Percentiles rank a stretch among this genome's conserved stretches.
Evolutionary conservation across 208 protist species (phyloP).

Genomic region (Leishmania tropica): DNA sequence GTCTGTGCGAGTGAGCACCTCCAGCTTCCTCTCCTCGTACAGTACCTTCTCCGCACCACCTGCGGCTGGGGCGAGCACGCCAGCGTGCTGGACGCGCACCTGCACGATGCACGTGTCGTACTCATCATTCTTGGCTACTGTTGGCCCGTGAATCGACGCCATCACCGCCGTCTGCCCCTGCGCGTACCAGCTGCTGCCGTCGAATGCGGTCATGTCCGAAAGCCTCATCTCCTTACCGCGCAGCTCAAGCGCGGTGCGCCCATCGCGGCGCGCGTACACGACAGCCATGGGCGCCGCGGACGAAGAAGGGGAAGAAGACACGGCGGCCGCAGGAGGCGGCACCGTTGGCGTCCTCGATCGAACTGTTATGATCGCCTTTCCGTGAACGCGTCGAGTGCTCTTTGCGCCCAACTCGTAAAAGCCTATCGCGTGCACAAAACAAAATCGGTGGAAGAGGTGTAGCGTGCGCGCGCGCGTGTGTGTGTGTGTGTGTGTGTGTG

Average conservation of each 20-base stretch:
- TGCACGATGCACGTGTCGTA: conserved; percentile 47
- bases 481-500: conserved; percentile 4
- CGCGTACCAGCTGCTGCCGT: conserved; percentile 78
- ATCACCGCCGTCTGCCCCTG: conserved; percentile 74
- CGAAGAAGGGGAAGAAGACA: neutral
- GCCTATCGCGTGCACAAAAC: neutral
- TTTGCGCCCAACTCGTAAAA: neutral
- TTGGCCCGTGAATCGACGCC: conserved; percentile 75
- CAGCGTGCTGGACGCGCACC: conserved; percentile 32
- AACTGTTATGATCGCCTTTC: too few species aligned
- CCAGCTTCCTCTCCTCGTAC: conserved; percentile 41
- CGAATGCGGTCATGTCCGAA: conserved; percentile 65
- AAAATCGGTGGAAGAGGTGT: neutral
- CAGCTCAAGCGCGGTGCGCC: conserved; percentile 66
- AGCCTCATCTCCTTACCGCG: conserved; percentile 65
- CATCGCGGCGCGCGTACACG: conserved; percentile 51
- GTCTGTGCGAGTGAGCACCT: conserved; percentile 38
- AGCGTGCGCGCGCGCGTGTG: neutral
- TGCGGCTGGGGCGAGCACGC: conserved; percentile 34
- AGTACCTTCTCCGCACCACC: conserved; percentile 57
- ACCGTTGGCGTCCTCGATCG: neutral
- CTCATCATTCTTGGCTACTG: conserved; percentile 40
- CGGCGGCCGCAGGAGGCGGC: neutral
- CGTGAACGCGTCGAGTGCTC: neutral
- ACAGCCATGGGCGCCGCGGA: neutral